Base-by-base conservation (phyloP, 768 basidiomycete genomes). In the Pulveroboletus ravenelii region DNA sequence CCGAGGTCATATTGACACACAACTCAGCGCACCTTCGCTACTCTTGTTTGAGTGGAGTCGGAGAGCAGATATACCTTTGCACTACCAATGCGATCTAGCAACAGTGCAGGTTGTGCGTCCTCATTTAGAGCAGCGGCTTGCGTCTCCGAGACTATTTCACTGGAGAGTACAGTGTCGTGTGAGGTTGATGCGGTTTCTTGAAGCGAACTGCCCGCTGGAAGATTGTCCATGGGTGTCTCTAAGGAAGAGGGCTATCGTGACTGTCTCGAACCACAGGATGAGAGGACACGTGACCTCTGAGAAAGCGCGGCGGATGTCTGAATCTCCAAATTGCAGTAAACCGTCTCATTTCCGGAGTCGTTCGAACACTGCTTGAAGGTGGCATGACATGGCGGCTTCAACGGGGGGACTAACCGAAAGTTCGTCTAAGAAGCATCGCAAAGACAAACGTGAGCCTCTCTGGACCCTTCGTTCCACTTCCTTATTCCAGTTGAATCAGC, bases 341-440 rank as follows among this genome's bases (percentile, higher is more conserved):
- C 25, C 6, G 25, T 6, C 25, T 27, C 25, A 27, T 27, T 27
- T 27, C 25, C 25, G 25, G 6, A 4, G 25, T 27, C 25, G 25
- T 27, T 27, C 6, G 25, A 27, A 27, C 25, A 27, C 25, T 27
- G 6, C 25, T 27, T 27, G 25, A 27, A 27, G 25, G 25, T 27
- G 25, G 25, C 6, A 27, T 42, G 14, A 18, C n/a, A 70, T 70
- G 68, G 54, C 62, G 0, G 40, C 53, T n/a, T 45, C 55, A 32
- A 38, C 36, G 40, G 68, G 73, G 36, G 76, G 74, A 54, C 59
- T 59, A 5, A 69, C 70, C 8, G 75, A 81, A 35, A 90, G 78
- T 69, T 93, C 94, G 70, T 93, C 93, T 73, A 93, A 92, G 73
- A 75, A 81, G 40, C 87, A 91, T 67, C 78, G 93, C 55, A 96